Evolutionary conservation across 371 early-diverging fungal species (phyloP), one percentile per base, ranked within the genome.

Genomic region (Mortierella sp.): DNA sequence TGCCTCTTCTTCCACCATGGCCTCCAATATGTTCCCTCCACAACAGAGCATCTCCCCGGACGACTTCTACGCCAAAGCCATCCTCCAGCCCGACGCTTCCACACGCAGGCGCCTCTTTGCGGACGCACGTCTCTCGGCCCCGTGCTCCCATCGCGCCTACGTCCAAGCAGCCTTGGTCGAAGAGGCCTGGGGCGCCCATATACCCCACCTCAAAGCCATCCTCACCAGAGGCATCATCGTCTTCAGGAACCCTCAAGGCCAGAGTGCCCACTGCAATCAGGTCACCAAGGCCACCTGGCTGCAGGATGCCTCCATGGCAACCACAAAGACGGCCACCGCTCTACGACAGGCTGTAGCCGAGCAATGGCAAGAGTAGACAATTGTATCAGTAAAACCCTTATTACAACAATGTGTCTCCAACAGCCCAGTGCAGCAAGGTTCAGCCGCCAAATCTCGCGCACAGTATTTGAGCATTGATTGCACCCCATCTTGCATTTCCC

Each of bases 81-180:
- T 66, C 18, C 18, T 28, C 1, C 64, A 69, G 24, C 0, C 39
- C 2, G 78, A 76, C 19, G 49, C 71, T 23, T 41, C 47, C 57
- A 58, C 27, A 16, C 67, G 67, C 47, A 63, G 64, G 13, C 54
- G 73, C 3, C 59, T 72, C 26, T 72, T 72, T 72, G 73, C 73
- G 1, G 64, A 72, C n/a, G 67, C 64, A 0, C 73, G 67, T 19
- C 64, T 54, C 19, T 72, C 73, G 16, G 63, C 54, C 42, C n/a
- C 63, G 13, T 57, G 73, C 34, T 21, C 39, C 2, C 58, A 57
- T 23, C 53, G 48, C 39, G 31, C 65, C 21, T 72, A 66, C 23
- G 58, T 72, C 53, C 30, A 61, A 31, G 66, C 61, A 7, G 72
- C 72, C 19, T 57, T 58, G 27, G 55, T n/a, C 3, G 67, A 72